Evolutionary conservation across 352 stramenopile species (phyloP).

Genomic region (Globisporangium paroecandrum): DNA sequence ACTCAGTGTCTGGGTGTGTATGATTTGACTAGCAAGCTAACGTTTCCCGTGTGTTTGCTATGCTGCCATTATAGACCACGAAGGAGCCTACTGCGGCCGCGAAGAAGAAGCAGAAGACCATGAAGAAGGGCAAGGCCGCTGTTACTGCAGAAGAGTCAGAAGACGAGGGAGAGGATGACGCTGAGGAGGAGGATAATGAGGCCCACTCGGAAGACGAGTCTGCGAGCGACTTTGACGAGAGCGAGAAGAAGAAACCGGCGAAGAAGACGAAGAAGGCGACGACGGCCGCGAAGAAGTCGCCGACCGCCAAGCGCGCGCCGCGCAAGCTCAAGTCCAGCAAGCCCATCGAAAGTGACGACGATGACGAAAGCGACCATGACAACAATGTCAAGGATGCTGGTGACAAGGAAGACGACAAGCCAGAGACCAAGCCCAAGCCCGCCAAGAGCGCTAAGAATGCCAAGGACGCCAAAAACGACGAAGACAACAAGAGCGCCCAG

Average conservation of each 20-base stretch:
- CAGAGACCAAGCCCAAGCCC: constrained; percentile 14
- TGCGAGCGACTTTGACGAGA: constrained; percentile 66
- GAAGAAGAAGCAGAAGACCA: constrained; percentile 52
- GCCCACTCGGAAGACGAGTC: constrained; percentile 31
- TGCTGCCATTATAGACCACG: constrained; percentile 3
- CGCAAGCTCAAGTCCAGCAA: constrained; percentile 16
- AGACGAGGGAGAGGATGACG: constrained; percentile 38
- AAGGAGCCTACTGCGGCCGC: constrained; percentile 18
- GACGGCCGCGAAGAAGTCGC: constrained; percentile 12
- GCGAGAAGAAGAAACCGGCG: constrained; percentile 20
- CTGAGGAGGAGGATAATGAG: constrained; percentile 40
- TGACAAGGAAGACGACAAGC: constrained; percentile 4
- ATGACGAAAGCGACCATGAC: not conserved
- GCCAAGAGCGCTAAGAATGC: constrained; percentile 24
- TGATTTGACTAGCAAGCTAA: not conserved
- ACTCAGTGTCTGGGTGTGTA: not conserved
- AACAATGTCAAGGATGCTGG: constrained; percentile 1
- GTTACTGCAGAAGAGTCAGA: constrained; percentile 26
- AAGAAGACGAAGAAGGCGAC: constrained; percentile 33
- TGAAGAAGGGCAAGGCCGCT: constrained; percentile 16
- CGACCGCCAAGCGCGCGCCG: constrained; percentile 23
- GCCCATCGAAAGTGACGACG: constrained; percentile 8
- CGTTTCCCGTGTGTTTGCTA: not conserved
- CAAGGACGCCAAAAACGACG: constrained; percentile 15
- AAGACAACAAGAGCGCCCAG: constrained; percentile 15